A percentile compares a stretch with the other conserved stretches of the same genome.
phyloP scores from a whole-genome alignment of 129 eudicot species.

The carrot (Daucus carota) region DH1_v3.0 NC_030387.2:13371501-13372000 shows the following conservation, averaged over 20 bases:
- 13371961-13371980: slow-evolving; percentile 8
- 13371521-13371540: slow-evolving; percentile 50
- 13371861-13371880: slow-evolving; percentile 43
- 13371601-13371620: neutral
- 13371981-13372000: slow-evolving; percentile 22
- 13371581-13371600: neutral
- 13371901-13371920: slow-evolving; percentile 27
- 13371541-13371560: neutral
- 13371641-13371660: slow-evolving; percentile 43
- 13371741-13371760: slow-evolving; percentile 95
- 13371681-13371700: slow-evolving; percentile 95
- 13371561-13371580: neutral
- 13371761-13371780: slow-evolving; percentile 86
- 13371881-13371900: slow-evolving; percentile 43
- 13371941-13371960: neutral
- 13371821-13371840: slow-evolving; percentile 43
- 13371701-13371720: slow-evolving; percentile 81
- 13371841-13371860: slow-evolving; percentile 68
- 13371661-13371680: slow-evolving; percentile 43
- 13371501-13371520: slow-evolving; percentile 67
- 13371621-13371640: neutral
- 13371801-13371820: slow-evolving; percentile 76
- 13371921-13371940: neutral
- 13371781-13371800: slow-evolving; percentile 93
- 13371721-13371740: slow-evolving; percentile 92